A percentile compares a stretch with the other conserved stretches of the same genome.
Conservation (phyloP, 345 rosid genomes). For the Mangifera indica region DNA sequence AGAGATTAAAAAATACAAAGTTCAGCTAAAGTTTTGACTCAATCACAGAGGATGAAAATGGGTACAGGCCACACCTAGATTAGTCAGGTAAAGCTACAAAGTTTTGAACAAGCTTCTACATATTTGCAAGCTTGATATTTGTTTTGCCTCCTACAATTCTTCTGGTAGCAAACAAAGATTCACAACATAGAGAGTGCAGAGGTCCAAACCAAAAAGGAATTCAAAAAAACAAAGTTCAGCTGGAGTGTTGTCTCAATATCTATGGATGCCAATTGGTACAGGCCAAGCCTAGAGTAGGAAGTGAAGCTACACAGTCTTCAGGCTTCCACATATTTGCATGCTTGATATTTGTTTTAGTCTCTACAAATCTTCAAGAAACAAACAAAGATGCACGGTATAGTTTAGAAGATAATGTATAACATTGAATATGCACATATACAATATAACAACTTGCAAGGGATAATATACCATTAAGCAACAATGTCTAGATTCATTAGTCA, state of each 20-base stretch:
- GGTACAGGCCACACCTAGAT: neutral
- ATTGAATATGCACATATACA: neutral
- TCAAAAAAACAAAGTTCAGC: neutral
- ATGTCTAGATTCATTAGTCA: neutral
- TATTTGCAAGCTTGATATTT: neutral
- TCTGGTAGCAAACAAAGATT: neutral
- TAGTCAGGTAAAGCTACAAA: neutral
- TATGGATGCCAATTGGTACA: neutral
- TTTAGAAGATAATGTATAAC: neutral
- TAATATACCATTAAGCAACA: neutral
- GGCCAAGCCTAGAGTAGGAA: neutral
- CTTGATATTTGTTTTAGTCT: neutral
- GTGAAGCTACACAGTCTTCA: neutral
- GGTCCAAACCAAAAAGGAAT: neutral
- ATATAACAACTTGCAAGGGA: too few relatives aligned
- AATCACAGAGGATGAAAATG: neutral
- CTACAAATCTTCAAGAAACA: neutral
- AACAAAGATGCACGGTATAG: neutral
- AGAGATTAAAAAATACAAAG: too few relatives aligned
- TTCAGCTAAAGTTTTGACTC: neutral
- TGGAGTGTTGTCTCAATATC: neutral
- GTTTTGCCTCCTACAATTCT: neutral
- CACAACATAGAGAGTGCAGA: neutral
- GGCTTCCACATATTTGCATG: neutral
- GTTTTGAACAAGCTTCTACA: neutral